phyloP scores from a whole-genome alignment of 176 grass and related monocot species.

The Paspalum notatum region DNA sequence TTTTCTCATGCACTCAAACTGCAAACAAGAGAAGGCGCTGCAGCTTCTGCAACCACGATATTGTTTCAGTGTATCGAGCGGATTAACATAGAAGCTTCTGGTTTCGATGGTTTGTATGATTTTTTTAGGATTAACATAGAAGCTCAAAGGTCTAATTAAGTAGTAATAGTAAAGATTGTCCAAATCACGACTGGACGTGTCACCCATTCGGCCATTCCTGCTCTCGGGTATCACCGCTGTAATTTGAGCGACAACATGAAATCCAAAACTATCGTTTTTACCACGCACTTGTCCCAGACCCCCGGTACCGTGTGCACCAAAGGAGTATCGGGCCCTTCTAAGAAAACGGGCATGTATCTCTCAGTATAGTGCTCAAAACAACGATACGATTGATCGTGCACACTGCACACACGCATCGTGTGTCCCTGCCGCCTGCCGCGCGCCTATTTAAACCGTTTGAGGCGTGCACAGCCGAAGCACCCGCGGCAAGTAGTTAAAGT shows the following conservation, averaged over 20 bases:
- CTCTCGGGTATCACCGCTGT: not conserved
- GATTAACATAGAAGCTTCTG: no score
- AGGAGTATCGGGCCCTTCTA: not conserved
- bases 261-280: slow-evolving; percentile 26
- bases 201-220: no score
- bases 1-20: no score
- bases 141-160: no score
- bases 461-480: not conserved
- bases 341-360: no score
- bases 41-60: no score
- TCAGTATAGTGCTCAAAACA: slow-evolving; percentile 16
- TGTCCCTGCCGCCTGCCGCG: not conserved
- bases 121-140: no score
- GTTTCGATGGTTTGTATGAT: no score
- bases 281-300: not conserved
- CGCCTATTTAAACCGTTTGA: slow-evolving; percentile 23
- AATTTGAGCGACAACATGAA: not conserved
- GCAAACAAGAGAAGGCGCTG: no score
- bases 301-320: not conserved
- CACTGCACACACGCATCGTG: not conserved
- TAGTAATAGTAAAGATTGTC: no score
- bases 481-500: not conserved
- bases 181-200: not conserved
- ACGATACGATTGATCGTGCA: not conserved
- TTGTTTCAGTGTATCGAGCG: no score